These are phyloP conservation scores for Colletotrichum trifolii DNA, from an alignment of 2,329 filamentous ascomycete genomes.

Conservation along the genomic window DNA sequence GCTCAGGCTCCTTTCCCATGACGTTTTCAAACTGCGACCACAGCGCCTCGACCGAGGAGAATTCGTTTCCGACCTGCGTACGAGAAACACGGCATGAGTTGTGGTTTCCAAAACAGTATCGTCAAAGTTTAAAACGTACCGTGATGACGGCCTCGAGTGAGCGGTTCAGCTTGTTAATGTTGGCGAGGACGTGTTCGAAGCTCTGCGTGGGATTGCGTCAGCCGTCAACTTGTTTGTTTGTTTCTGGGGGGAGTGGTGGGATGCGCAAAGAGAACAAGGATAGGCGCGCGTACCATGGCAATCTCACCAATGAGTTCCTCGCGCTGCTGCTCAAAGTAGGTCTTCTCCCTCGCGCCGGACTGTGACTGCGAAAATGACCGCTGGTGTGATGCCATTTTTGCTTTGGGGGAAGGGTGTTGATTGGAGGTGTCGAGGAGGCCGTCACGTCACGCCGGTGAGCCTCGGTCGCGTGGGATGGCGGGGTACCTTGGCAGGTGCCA, in stretches of 20 bases:
- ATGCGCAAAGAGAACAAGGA: neutral
- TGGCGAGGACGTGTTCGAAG: constrained; percentile 92
- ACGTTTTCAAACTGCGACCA: constrained; percentile 98
- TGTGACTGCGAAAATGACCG: constrained; percentile 36
- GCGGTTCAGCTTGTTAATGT: constrained; percentile 95
- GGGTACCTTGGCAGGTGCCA: too few relatives aligned
- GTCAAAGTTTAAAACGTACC: constrained; percentile 55
- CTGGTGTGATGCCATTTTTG: constrained; percentile 36
- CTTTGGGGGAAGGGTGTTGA: neutral
- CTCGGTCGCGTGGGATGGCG: too few relatives aligned
- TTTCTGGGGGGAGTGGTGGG: neutral
- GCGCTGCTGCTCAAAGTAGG: constrained; percentile 82
- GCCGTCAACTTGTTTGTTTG: neutral
- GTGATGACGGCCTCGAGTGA: constrained; percentile 91
- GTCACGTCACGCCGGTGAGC: too few relatives aligned
- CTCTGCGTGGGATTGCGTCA: constrained; percentile 53
- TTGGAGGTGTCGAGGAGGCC: neutral
- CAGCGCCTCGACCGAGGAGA: constrained; percentile 93
- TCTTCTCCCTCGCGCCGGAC: constrained; percentile 54
- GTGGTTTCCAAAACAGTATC: neutral
- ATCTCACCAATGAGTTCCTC: constrained; percentile 78
- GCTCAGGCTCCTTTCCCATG: constrained; percentile 78
- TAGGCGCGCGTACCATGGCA: constrained; percentile 65
- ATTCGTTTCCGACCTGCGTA: constrained; percentile 87
- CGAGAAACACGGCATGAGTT: neutral